A percentile compares a stretch with the other conserved stretches of the same genome.
Conservation (phyloP, 1,139 yeast species). For the Scheffersomyces titani region DNA sequence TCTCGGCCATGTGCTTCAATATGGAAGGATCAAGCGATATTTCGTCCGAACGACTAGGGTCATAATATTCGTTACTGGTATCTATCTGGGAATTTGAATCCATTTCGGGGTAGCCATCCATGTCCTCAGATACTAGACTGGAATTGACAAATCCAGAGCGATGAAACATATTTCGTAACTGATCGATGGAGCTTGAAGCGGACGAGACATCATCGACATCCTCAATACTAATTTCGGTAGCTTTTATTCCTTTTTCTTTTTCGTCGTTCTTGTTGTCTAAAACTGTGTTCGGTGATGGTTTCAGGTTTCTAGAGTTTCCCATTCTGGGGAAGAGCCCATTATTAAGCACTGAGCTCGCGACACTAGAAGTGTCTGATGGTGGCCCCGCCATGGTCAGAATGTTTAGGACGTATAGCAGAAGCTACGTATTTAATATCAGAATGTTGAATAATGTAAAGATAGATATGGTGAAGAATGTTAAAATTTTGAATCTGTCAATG, state of each 20-base stretch:
- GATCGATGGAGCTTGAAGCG: slow-evolving; percentile 1
- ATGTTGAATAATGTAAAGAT: background rate
- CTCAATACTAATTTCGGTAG: background rate
- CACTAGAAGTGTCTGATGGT: slow-evolving; percentile 2
- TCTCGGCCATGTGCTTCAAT: slow-evolving; percentile 21
- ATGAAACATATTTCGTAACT: slow-evolving; percentile 3
- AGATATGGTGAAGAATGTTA: background rate
- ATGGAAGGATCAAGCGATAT: slow-evolving; percentile 29
- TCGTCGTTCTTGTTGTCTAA: background rate
- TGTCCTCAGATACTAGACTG: background rate
- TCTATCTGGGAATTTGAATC: background rate
- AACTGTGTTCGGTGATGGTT: background rate
- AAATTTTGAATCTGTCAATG: background rate
- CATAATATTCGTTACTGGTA: background rate
- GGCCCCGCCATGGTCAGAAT: background rate
- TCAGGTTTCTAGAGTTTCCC: background rate
- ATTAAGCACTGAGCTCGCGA: background rate
- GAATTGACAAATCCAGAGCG: background rate
- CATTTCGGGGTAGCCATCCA: background rate
- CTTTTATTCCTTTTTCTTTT: background rate
- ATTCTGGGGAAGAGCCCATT: background rate
- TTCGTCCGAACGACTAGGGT: slow-evolving; percentile 2
- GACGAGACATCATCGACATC: background rate
- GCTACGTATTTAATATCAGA: background rate
- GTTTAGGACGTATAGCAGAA: background rate